Base-by-base conservation (phyloP, 2,329 filamentous ascomycete genomes). In the Dactylellina sp. region DNA sequence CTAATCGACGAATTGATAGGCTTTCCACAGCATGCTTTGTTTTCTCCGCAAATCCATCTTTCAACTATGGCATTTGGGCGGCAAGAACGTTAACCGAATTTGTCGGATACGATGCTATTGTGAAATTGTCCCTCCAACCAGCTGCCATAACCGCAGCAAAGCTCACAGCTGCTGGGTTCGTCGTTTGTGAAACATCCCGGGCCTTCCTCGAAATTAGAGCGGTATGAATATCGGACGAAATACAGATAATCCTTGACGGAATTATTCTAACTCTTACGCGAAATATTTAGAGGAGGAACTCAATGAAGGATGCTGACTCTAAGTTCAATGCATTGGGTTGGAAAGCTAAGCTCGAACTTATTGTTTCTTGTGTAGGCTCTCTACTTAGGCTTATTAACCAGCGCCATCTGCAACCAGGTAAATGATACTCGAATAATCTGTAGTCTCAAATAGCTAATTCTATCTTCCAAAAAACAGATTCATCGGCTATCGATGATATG, bases 361-460 rank as follows among this genome's bases (percentile, higher is more conserved):
- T 56, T 14, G 24, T 56, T n/a, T 7, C 2, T 11, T 11, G 9
- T n/a, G 25, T 39, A 2, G 52, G 39, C 7, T 9, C 28, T 11
- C 16, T 40, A 20, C 35, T 56, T 12, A 6, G n/a, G 16, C 52
- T 39, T 18, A 25, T 56, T 9, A 56, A 39, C 32, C 7, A 56
- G 22, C 52, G 52, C 7, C 35, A 56, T 56, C n/a, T 39, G 18
- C 14, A 40, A 39, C 28, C 35, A 56, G 22, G 52, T 56, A 37
- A n/a, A 32, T 32, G 9, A 32, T 32, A 9, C 28, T 32, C 28
- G 28, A n/a, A n/a, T n/a, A 28, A n/a, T n/a, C n/a, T n/a, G n/a
- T n/a, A n/a, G n/a, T n/a, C n/a, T n/a, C n/a, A n/a, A n/a, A n/a
- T n/a, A n/a, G n/a, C n/a, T n/a, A n/a, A n/a, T n/a, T n/a, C n/a